phyloP scores from a whole-genome alignment of 768 basidiomycete species.

The Lentinula guzmanii region DNA sequence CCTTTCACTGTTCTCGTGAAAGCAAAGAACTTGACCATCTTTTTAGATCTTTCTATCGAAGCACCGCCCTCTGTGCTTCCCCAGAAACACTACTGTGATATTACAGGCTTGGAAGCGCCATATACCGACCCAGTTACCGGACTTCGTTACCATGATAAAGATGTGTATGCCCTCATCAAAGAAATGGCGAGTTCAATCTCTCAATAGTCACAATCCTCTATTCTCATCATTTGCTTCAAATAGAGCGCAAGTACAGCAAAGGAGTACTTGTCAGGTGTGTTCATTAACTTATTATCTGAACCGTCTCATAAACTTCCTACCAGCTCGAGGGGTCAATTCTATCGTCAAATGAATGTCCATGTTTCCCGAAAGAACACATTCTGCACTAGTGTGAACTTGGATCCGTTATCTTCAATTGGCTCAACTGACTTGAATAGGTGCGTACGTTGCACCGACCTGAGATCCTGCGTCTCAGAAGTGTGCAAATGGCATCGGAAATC shows the following conservation, averaged over 20 bases:
- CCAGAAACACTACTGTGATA: constrained; percentile 76
- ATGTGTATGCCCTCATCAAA: constrained; percentile 79
- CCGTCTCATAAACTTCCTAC: neutral
- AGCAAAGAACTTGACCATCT: neutral
- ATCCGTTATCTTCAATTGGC: too few species aligned
- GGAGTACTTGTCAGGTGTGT: constrained; percentile 64
- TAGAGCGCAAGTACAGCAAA: constrained; percentile 69
- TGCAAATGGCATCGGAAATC: too few species aligned
- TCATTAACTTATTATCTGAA: neutral
- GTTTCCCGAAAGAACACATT: too few species aligned
- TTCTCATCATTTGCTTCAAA: neutral
- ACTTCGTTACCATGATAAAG: constrained; percentile 80
- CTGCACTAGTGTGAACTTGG: too few species aligned
- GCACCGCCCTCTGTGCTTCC: constrained; percentile 80
- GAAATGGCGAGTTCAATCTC: constrained; percentile 43
- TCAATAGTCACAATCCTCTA: neutral
- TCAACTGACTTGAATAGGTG: too few species aligned
- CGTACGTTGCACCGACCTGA: too few species aligned
- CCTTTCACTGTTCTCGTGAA: neutral
- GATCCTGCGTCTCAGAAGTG: too few species aligned
- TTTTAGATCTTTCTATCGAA: constrained; percentile 70
- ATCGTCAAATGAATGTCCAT: constrained; percentile 30
- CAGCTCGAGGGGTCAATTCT: constrained; percentile 39
- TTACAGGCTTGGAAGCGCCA: constrained; percentile 80
- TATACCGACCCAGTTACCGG: constrained; percentile 81